phyloP scores from a whole-genome alignment of 2,329 filamentous ascomycete genomes.

The Myriosclerotinia curreyana region DNA sequence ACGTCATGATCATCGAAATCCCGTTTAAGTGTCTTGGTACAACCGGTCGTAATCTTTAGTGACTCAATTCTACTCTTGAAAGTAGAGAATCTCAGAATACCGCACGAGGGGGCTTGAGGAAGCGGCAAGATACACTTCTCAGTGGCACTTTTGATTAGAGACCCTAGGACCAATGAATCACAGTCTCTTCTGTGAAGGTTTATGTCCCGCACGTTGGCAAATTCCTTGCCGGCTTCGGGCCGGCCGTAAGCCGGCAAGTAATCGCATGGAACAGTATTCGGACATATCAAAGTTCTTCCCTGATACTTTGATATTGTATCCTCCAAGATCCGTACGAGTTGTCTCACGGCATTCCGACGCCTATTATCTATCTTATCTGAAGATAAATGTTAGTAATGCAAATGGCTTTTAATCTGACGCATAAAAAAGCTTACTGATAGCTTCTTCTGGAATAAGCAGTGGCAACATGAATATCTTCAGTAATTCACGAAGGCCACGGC shows the following conservation, averaged over 20 bases:
- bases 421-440: background rate
- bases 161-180: background rate
- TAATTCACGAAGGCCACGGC: background rate
- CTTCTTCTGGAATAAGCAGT: background rate
- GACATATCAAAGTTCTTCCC: too few relatives aligned
- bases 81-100: too few relatives aligned
- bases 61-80: background rate
- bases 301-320: background rate
- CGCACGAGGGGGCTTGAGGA: background rate
- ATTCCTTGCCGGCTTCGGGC: too few relatives aligned
- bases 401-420: background rate
- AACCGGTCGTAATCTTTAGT: background rate
- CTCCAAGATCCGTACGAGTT: background rate
- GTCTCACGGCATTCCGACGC: background rate
- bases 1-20: background rate
- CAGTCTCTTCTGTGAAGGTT: background rate
- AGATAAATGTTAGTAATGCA: background rate
- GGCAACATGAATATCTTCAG: background rate
- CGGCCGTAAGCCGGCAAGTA: background rate
- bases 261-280: background rate
- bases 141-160: background rate
- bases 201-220: background rate
- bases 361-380: background rate
- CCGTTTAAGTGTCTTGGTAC: background rate
- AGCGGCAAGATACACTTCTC: background rate